Conservation (phyloP, 257 asterid species). For the Oldenlandia corymbosa region DNA sequence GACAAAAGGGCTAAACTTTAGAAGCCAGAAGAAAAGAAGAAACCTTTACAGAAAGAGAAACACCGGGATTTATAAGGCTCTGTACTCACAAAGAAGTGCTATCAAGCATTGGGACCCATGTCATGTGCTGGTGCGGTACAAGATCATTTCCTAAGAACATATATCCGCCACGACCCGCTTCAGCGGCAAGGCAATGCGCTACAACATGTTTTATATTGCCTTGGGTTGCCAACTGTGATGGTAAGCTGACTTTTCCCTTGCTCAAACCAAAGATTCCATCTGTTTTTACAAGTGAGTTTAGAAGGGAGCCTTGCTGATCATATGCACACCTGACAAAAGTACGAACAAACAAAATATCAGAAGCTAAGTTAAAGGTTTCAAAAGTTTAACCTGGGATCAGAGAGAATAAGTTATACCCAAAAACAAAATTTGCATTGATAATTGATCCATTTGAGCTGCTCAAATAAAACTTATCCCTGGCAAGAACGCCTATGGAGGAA, state of each 20-base stretch:
- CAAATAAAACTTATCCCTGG: slow-evolving; percentile 51
- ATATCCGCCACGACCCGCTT: slow-evolving; percentile 52
- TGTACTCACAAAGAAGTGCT: slow-evolving; percentile 41
- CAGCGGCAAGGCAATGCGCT: slow-evolving; percentile 64
- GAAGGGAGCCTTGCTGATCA: slow-evolving; percentile 73
- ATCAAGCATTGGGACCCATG: slow-evolving; percentile 64
- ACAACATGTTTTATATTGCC: slow-evolving; percentile 54
- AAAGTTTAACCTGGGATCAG: slow-evolving; percentile 1
- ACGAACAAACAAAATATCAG: slow-evolving; percentile 13
- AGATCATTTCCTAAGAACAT: slow-evolving; percentile 65
- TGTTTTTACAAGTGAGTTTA: slow-evolving; percentile 52
- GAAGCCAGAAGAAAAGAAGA: not conserved
- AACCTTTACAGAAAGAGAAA: not conserved
- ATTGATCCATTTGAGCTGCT: slow-evolving; percentile 55
- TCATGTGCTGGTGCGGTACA: slow-evolving; percentile 59
- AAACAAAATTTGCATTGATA: slow-evolving; percentile 42
- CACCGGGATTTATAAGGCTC: slow-evolving; percentile 3
- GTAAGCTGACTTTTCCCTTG: slow-evolving; percentile 59
- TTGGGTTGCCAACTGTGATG: slow-evolving; percentile 60
- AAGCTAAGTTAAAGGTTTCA: slow-evolving; percentile 1
- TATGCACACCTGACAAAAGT: slow-evolving; percentile 55
- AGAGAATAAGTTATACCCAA: slow-evolving; percentile 43
- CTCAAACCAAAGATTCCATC: slow-evolving; percentile 81
- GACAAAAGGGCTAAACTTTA: not conserved
- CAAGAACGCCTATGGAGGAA: slow-evolving; percentile 73